These are phyloP conservation scores for Cadophora sp. DNA, from an alignment of 2,329 filamentous ascomycete genomes.

Conservation along the genomic window DNA sequence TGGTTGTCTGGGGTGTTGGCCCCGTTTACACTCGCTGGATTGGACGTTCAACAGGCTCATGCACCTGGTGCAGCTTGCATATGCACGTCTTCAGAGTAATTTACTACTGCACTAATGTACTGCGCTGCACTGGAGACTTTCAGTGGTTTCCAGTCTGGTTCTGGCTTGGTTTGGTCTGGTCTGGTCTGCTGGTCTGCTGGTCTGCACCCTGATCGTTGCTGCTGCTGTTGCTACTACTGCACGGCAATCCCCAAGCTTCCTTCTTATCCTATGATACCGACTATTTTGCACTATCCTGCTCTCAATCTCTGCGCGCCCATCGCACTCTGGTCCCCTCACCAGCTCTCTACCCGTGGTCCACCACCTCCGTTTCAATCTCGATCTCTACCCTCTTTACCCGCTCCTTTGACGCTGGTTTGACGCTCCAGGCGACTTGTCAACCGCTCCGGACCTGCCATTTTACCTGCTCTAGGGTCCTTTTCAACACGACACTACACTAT, in stretches of 20 bases:
- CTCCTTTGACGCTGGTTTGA: constrained; percentile 20
- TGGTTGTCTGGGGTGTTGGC: not conserved
- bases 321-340: not conserved
- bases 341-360: not conserved
- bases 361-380: not conserved
- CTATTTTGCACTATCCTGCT: not conserved
- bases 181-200: not conserved
- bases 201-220: not conserved
- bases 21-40: constrained; percentile 1
- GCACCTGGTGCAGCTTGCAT: constrained; percentile 17
- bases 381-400: constrained; percentile 4
- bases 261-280: not conserved
- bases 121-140: not conserved
- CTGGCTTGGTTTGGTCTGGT: not conserved
- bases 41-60: not conserved
- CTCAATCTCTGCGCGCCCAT: no score
- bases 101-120: constrained; percentile 5
- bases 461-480: not conserved
- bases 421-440: constrained; percentile 20
- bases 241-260: not conserved
- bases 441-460: constrained; percentile 11
- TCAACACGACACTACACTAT: constrained; percentile 6
- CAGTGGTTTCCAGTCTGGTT: not conserved
- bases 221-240: not conserved
- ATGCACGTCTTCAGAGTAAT: constrained; percentile 26